phyloP scores from a whole-genome alignment of 768 basidiomycete species.

The Rhizopogon vinicolor region DNA sequence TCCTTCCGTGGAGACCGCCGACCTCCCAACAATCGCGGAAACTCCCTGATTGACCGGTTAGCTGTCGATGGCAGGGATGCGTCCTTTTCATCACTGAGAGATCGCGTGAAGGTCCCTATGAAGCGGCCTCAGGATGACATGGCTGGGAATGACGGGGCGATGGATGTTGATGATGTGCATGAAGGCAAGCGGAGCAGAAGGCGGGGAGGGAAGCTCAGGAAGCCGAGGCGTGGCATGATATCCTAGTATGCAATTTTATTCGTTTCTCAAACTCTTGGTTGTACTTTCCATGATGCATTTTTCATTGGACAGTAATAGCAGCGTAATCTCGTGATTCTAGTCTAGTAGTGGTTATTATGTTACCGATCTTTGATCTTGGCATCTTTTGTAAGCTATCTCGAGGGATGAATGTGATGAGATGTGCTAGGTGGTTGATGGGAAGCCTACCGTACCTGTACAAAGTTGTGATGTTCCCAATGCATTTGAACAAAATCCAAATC shows the following conservation, averaged over 20 bases:
- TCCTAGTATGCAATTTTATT: neutral
- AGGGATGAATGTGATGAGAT: neutral
- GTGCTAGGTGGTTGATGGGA: neutral
- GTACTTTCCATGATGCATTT: neutral
- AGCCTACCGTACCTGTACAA: constrained; percentile 24
- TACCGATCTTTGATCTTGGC: neutral
- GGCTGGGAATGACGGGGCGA: constrained; percentile 8
- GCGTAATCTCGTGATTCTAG: neutral
- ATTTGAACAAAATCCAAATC: constrained; percentile 69
- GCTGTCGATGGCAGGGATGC: constrained; percentile 16
- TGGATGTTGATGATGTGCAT: constrained; percentile 16
- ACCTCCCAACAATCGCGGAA: constrained; percentile 16
- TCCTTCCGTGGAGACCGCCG: neutral
- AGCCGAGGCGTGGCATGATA: constrained; percentile 8
- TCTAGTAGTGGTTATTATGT: neutral
- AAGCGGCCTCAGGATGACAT: constrained; percentile 29
- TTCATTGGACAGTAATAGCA: neutral
- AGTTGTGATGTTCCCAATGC: constrained; percentile 49
- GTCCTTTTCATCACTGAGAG: constrained; percentile 25
- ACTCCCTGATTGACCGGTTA: constrained; percentile 36
- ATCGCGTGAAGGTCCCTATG: constrained; percentile 32
- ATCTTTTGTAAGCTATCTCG: constrained; percentile 8
- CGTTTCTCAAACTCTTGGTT: neutral
- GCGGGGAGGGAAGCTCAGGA: constrained; percentile 17
- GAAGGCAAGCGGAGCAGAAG: constrained; percentile 22